These are phyloP conservation scores for barley (Hordeum vulgare) DNA, from an alignment of 176 grass and related monocot genomes.

Conservation along the genomic window MorexV3_pseudomolecules_assembly NC_058518.1:436601877-436602376, in stretches of 20 bases:
- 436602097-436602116: constrained; percentile 30
- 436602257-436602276: constrained; percentile 17
- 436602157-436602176: not conserved
- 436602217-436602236: constrained; percentile 43
- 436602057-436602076: not conserved
- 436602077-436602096: not conserved
- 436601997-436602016: constrained; percentile 12
- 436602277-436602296: not conserved
- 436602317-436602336: constrained; percentile 27
- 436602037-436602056: not conserved
- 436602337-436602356: constrained; percentile 6
- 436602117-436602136: constrained; percentile 9
- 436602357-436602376: constrained; percentile 7
- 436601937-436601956: constrained; percentile 43
- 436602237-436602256: constrained; percentile 37
- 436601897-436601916: constrained; percentile 30
- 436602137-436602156: constrained; percentile 29
- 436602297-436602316: not conserved
- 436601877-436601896: not conserved
- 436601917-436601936: constrained; percentile 49
- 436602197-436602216: constrained; percentile 17
- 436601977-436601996: constrained; percentile 25
- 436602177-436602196: constrained; percentile 45
- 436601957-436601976: constrained; percentile 5
- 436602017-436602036: not conserved